Evolutionary conservation across 164 flowering plant species (phyloP), one percentile per base, ranked within the genome.

Genomic region (Liriodendron chinense): DNA sequence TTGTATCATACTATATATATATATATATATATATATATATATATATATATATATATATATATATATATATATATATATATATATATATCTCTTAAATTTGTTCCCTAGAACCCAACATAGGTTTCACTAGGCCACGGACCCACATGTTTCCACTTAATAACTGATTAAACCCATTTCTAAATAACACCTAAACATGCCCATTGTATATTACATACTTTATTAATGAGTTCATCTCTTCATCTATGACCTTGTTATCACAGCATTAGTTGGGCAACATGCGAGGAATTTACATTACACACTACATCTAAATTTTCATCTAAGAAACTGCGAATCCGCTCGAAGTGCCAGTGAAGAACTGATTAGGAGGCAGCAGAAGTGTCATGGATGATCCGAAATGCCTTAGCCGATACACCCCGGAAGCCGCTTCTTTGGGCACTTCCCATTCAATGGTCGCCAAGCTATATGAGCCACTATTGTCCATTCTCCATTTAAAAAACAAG

Each of bases 161-260:
- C n/a, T n/a, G n/a, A n/a, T n/a, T n/a, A n/a, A n/a, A n/a, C n/a
- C n/a, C n/a, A n/a, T n/a, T n/a, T n/a, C n/a, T n/a, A n/a, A n/a
- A n/a, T n/a, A n/a, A n/a, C 43, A 34, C 43, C 43, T 7, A 34
- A 34, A 7, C 43, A 34, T 34, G 43, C 43, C 43, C 43, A 34
- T 34, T 34, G 43, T 34, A 34, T 3, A 34, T 34, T 34, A 34
- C 59, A 53, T 96, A 98, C 92, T 53, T 13, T 53, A 53, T 10
- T 53, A 53, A 53, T 96, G 99, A 72, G 85, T 96, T 14, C 87
- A 87, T 72, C 24, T 72, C 69, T 94, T 84, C 88, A 87, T 85
- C 87, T 77, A 73, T 13, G 47, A 64, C 34, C 48, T 56, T 13
- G 65, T 84, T 5, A 77, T 90, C 43, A 34, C 43, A 34, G 5